These are phyloP conservation scores for Colletotrichum cordylinicola DNA, from an alignment of 2,329 filamentous ascomycete species.

Conservation along the genomic window DNA sequence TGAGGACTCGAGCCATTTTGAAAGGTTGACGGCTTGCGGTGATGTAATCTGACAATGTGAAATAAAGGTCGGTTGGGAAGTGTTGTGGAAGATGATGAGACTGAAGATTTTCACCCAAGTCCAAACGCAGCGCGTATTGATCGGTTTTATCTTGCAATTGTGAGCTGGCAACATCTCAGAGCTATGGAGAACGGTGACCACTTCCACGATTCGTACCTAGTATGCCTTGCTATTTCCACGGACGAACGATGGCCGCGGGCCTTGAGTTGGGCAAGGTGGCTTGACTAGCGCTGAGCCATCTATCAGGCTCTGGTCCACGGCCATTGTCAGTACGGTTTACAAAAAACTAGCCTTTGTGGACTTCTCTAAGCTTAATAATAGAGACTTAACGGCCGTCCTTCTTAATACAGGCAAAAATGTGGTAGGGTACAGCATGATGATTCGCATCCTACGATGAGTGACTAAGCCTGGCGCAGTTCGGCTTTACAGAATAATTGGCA, in stretches of 20 bases:
- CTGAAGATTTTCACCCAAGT: not conserved
- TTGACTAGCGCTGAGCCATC: not conserved
- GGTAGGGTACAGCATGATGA: not conserved
- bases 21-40: not conserved
- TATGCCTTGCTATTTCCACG: not conserved
- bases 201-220: accelerated
- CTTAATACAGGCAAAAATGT: not conserved
- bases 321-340: not conserved
- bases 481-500: not conserved
- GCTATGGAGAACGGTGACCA: accelerated
- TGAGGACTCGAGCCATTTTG: not conserved
- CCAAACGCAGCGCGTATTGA: not conserved
- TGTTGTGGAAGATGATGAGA: not conserved
- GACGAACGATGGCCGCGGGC: not conserved
- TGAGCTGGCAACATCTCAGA: not conserved
- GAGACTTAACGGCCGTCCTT: not conserved
- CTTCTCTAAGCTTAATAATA: not conserved
- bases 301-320: not conserved
- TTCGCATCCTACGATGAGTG: not conserved
- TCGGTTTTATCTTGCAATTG: not conserved
- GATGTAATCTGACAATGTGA: not conserved
- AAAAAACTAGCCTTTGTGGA: not conserved
- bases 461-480: not conserved
- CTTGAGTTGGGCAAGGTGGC: not conserved
- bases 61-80: not conserved